These are phyloP conservation scores for Postia placenta DNA, from an alignment of 768 basidiomycete species.

Conservation along the genomic window DNA sequence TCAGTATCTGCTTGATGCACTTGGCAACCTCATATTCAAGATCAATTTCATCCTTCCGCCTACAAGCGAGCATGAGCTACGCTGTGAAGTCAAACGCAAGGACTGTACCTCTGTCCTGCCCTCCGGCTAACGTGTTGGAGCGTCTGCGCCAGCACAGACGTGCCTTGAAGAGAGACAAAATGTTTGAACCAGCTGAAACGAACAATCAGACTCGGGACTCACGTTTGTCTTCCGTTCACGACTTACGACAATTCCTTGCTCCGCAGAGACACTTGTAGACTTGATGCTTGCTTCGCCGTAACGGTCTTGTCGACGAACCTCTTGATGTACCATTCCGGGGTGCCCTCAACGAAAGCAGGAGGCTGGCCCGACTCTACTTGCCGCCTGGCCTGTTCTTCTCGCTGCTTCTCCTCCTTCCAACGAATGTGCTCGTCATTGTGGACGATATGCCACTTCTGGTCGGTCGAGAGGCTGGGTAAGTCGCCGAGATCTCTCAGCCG, in stretches of 20 bases:
- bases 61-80: constrained; percentile 24
- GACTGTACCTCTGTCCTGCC: constrained; percentile 50
- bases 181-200: constrained; percentile 66
- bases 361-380: constrained; percentile 55
- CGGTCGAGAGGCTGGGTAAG: constrained; percentile 54
- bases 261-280: constrained; percentile 70
- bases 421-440: constrained; percentile 75
- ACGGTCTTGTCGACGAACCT: constrained; percentile 86
- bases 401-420: constrained; percentile 67
- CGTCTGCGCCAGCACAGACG: constrained; percentile 75
- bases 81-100: too few species aligned
- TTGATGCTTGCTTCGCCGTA: constrained; percentile 71
- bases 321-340: constrained; percentile 91
- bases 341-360: constrained; percentile 50
- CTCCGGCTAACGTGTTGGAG: constrained; percentile 73
- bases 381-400: constrained; percentile 55
- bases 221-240: background rate
- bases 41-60: constrained; percentile 56
- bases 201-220: background rate
- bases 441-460: constrained; percentile 92
- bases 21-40: constrained; percentile 89
- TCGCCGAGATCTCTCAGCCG: constrained; percentile 61
- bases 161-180: constrained; percentile 75
- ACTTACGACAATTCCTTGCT: constrained; percentile 75
- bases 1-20: constrained; percentile 79